A percentile compares a stretch with the other conserved stretches of the same genome.
Evolutionary conservation across 768 basidiomycete genomes (phyloP).

Genomic region (Hortiboletus flavorubellus): DNA sequence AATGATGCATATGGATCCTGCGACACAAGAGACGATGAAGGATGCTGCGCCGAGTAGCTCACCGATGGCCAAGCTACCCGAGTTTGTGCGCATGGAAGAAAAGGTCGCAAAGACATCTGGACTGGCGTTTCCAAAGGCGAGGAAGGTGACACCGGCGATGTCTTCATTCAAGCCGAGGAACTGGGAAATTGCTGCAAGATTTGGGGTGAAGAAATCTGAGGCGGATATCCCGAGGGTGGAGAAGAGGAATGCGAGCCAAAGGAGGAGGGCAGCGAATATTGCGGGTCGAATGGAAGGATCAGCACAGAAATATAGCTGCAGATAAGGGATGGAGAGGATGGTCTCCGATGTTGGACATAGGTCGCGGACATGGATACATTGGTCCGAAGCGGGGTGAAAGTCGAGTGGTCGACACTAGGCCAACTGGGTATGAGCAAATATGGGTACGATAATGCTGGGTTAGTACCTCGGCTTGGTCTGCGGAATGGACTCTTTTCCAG

Average conservation of each 20-base stretch:
- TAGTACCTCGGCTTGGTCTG: too few species aligned
- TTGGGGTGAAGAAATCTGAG: slow-evolving; percentile 97
- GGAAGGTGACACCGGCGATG: slow-evolving; percentile 93
- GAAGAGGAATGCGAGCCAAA: slow-evolving; percentile 91
- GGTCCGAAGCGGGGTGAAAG: slow-evolving; percentile 43
- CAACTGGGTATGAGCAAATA: not conserved
- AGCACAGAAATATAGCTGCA: slow-evolving; percentile 70
- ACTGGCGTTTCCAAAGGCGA: slow-evolving; percentile 96
- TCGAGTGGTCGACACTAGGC: slow-evolving; percentile 64
- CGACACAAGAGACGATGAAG: slow-evolving; percentile 95
- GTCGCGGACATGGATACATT: slow-evolving; percentile 62
- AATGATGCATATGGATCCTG: slow-evolving; percentile 97
- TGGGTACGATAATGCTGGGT: too few species aligned
- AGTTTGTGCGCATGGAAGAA: slow-evolving; percentile 81
- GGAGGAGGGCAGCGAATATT: slow-evolving; percentile 57
- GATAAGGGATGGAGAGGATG: slow-evolving; percentile 67
- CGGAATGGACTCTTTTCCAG: slow-evolving; percentile 8
- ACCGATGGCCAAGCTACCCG: slow-evolving; percentile 89
- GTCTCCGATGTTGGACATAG: slow-evolving; percentile 60
- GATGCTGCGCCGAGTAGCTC: slow-evolving; percentile 93
- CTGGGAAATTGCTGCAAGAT: slow-evolving; percentile 85
- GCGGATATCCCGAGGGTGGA: slow-evolving; percentile 93
- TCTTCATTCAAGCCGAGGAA: slow-evolving; percentile 87
- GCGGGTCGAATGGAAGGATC: slow-evolving; percentile 51
- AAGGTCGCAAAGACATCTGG: slow-evolving; percentile 97